Evolutionary conservation across 345 rosid genomes (phyloP).

Genomic region (Lagerstroemia speciosa): DNA sequence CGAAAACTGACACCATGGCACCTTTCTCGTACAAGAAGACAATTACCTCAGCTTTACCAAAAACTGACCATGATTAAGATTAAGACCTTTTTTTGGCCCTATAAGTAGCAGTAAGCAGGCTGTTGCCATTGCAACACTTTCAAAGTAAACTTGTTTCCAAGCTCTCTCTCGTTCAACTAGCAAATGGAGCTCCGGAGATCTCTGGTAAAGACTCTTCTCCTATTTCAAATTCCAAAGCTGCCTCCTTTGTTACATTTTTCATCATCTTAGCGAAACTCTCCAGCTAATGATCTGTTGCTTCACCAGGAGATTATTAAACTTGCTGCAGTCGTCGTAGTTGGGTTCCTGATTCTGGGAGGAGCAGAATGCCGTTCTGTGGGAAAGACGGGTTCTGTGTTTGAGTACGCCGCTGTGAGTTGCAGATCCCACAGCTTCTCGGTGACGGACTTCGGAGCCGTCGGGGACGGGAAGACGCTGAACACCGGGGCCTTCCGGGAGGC

Average conservation of each 20-base stretch:
- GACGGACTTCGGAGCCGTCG: slow-evolving; percentile 24
- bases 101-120: neutral
- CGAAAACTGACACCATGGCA: neutral
- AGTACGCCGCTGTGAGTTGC: slow-evolving; percentile 19
- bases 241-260: neutral
- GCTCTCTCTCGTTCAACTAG: neutral
- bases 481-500: slow-evolving; percentile 35
- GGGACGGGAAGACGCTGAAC: slow-evolving; percentile 36
- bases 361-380: slow-evolving; percentile 8
- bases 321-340: neutral
- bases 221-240: neutral
- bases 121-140: neutral
- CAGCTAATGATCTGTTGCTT: neutral
- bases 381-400: slow-evolving; percentile 1
- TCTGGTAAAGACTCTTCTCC: neutral
- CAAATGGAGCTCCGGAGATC: neutral
- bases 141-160: neutral
- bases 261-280: neutral
- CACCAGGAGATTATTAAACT: neutral
- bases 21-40: slow-evolving; percentile 1
- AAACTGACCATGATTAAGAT: neutral
- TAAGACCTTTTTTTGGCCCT: neutral
- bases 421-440: slow-evolving; percentile 17
- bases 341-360: neutral
- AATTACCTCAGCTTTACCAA: neutral